A percentile compares a stretch with the other conserved stretches of the same genome.
Conservation (phyloP, 257 asterid genomes). For the Eucommia ulmoides region DNA sequence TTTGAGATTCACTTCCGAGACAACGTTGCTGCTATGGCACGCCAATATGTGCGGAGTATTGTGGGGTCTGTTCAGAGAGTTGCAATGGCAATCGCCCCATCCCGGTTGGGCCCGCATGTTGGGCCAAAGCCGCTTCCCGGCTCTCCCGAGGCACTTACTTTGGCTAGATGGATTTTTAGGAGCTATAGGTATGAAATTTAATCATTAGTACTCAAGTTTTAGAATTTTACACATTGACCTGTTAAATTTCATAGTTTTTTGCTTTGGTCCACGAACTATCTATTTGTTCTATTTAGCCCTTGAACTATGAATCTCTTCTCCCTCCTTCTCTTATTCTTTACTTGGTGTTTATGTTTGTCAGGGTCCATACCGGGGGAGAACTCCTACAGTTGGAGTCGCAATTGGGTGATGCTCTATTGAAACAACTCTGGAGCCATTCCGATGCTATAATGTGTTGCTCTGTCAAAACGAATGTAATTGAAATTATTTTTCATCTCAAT, state of each 20-base stretch:
- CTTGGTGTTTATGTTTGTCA: too few relatives aligned
- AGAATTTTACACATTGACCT: too few relatives aligned
- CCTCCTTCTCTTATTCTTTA: too few relatives aligned
- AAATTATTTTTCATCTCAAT: too few relatives aligned
- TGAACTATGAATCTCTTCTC: too few relatives aligned
- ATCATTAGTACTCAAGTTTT: too few relatives aligned
- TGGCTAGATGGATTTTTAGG: conserved; percentile 69
- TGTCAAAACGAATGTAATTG: conserved; percentile 55
- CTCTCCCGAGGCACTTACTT: conserved; percentile 65
- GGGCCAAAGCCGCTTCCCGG: conserved; percentile 58
- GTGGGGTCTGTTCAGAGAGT: conserved; percentile 82
- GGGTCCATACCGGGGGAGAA: conserved; percentile 72
- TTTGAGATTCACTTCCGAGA: conserved; percentile 76
- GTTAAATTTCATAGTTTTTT: too few relatives aligned
- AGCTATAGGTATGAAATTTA: conserved; percentile 54
- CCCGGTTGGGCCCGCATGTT: conserved; percentile 43
- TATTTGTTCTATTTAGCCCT: too few relatives aligned
- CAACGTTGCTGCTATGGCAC: conserved; percentile 89
- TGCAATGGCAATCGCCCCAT: conserved; percentile 84
- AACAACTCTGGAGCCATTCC: conserved; percentile 78
- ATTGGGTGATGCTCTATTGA: conserved; percentile 59
- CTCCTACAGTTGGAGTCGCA: conserved; percentile 44
- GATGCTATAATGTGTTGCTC: conserved; percentile 95
- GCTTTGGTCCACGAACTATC: too few relatives aligned
- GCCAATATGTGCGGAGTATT: conserved; percentile 73